Evolutionary conservation across 805 yeast species (phyloP).

Genomic region (Starmerella scarabaei): DNA sequence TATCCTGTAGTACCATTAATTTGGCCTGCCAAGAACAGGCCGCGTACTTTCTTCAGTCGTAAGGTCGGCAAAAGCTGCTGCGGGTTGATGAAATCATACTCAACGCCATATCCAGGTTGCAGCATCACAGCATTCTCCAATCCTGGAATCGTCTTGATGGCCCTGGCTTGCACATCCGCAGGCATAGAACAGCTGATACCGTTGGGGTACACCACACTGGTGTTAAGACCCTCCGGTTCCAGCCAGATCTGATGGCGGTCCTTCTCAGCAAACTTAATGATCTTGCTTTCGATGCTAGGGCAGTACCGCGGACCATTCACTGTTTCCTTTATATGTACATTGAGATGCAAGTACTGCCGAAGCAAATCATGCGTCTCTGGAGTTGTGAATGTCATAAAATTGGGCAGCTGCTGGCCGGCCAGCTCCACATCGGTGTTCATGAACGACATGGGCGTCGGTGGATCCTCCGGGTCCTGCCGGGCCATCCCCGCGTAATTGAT

Average conservation of each 20-base stretch:
- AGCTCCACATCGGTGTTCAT: constrained; percentile 58
- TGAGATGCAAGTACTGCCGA: constrained; percentile 56
- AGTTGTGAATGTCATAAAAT: constrained; percentile 72
- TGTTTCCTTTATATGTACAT: constrained; percentile 84
- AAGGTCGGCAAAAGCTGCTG: constrained; percentile 64
- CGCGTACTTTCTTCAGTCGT: constrained; percentile 68
- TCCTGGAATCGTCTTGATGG: constrained; percentile 73
- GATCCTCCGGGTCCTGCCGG: constrained; percentile 67
- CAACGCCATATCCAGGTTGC: constrained; percentile 98
- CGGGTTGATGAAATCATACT: constrained; percentile 93
- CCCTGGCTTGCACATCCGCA: constrained; percentile 66
- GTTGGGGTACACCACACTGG: constrained; percentile 85
- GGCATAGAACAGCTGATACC: constrained; percentile 97
- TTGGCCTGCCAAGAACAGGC: constrained; percentile 87
- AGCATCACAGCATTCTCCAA: constrained; percentile 75
- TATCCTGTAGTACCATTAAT: constrained; percentile 98
- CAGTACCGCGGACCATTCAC: constrained; percentile 96
- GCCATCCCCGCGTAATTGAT: constrained; percentile 53
- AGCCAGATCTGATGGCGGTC: constrained; percentile 76
- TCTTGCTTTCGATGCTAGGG: constrained; percentile 88
- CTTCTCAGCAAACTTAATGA: constrained; percentile 67
- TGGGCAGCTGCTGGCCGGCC: constrained; percentile 43
- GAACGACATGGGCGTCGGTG: constrained; percentile 84
- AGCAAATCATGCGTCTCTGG: constrained; percentile 59
- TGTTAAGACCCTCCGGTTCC: constrained; percentile 88